Evolutionary conservation across 2,329 filamentous ascomycete genomes (phyloP).

Genomic region (Cladosporium sp.): DNA sequence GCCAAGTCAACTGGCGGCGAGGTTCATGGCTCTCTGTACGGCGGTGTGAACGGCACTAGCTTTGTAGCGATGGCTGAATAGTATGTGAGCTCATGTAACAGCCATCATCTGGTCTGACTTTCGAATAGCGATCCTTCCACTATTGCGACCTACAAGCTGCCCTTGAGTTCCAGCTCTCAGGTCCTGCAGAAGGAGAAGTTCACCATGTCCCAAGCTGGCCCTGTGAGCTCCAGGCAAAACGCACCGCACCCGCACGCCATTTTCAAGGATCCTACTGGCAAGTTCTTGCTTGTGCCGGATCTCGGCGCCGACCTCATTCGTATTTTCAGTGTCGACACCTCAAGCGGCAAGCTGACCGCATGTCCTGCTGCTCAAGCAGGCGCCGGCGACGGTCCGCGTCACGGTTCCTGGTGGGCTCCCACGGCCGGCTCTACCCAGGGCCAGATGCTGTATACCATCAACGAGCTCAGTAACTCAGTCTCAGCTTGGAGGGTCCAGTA

Average conservation of each 20-base stretch:
- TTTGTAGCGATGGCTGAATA: slow-evolving; percentile 15
- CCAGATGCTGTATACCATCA: slow-evolving; percentile 28
- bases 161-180: slow-evolving; percentile 25
- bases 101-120: not conserved
- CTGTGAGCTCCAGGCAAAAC: slow-evolving; percentile 46
- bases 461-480: slow-evolving; percentile 32
- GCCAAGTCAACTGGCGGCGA: slow-evolving; percentile 12
- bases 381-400: slow-evolving; percentile 26
- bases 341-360: slow-evolving; percentile 17
- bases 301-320: slow-evolving; percentile 29
- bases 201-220: slow-evolving; percentile 20
- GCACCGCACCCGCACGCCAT: slow-evolving; percentile 52
- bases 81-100: no score
- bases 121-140: slow-evolving; percentile 21
- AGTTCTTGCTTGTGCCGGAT: slow-evolving; percentile 28
- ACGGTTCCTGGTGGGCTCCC: slow-evolving; percentile 41
- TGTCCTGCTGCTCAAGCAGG: slow-evolving; percentile 17
- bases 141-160: slow-evolving; percentile 33
- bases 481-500: slow-evolving; percentile 30
- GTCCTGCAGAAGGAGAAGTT: slow-evolving; percentile 25
- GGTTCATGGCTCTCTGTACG: slow-evolving; percentile 12
- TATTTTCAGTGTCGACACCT: slow-evolving; percentile 21
- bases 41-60: slow-evolving; percentile 8
- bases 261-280: slow-evolving; percentile 30
- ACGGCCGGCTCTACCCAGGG: slow-evolving; percentile 20